phyloP scores from a whole-genome alignment of 2,329 filamentous ascomycete species.

The Chrysoporthe puriensis region DNA sequence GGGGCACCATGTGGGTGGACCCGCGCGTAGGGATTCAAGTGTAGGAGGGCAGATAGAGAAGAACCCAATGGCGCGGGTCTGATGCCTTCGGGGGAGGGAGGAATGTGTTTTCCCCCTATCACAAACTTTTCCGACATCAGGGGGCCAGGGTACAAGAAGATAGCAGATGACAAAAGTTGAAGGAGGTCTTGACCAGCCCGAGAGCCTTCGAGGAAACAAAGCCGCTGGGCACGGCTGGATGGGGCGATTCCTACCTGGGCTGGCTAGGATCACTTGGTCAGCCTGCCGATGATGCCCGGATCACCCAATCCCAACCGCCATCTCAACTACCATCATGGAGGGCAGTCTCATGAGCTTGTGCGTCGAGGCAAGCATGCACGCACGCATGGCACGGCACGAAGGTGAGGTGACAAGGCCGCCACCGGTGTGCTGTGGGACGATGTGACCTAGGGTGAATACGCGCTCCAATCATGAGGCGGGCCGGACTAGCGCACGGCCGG shows the following conservation, averaged over 20 bases:
- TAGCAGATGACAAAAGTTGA: background rate
- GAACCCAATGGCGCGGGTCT: conserved; percentile 11
- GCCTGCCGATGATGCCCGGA: background rate
- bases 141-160: background rate
- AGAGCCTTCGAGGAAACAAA: background rate
- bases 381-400: background rate
- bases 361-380: background rate
- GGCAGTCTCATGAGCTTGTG: background rate
- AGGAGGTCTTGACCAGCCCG: background rate
- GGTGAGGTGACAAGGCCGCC: background rate
- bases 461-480: conserved; percentile 27
- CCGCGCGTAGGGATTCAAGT: background rate
- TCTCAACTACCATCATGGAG: background rate
- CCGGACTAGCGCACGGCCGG: conserved; percentile 5
- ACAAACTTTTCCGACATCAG: conserved; percentile 16
- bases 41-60: background rate
- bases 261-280: background rate
- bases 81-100: conserved; percentile 14
- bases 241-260: background rate
- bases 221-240: background rate
- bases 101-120: conserved; percentile 28
- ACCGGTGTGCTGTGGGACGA: conserved; percentile 2
- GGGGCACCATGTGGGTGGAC: conserved; percentile 1
- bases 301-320: background rate
- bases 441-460: conserved; percentile 21